Evolutionary conservation across 75 land plant genomes (phyloP).

Genomic region (Picea sitchensis): DNA sequence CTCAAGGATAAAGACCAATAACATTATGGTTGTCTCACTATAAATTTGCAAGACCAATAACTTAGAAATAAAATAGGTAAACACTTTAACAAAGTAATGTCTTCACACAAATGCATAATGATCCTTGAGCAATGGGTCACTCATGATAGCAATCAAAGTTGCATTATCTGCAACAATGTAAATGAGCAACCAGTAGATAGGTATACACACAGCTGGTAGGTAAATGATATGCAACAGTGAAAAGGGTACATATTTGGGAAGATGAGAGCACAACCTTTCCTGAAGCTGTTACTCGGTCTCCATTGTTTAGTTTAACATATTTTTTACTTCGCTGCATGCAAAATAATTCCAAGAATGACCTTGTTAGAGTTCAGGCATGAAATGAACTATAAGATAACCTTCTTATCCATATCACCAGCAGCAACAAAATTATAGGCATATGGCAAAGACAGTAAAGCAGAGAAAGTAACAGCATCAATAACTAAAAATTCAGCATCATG

Average conservation of each 20-base stretch:
- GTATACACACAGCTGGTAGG: no score
- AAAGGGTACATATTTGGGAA: not conserved
- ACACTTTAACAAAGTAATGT: not conserved
- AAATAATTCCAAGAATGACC: slow-evolving; percentile 10
- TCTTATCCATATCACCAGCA: not conserved
- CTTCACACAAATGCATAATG: not conserved
- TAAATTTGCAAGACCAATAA: not conserved
- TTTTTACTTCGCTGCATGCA: slow-evolving; percentile 83
- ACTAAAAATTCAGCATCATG: not conserved
- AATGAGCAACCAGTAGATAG: no score
- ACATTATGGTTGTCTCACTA: no score
- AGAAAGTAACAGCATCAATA: not conserved
- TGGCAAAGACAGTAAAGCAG: not conserved
- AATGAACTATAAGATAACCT: not conserved
- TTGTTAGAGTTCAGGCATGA: not conserved
- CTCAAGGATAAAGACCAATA: no score
- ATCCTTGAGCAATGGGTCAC: not conserved
- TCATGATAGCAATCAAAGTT: not conserved
- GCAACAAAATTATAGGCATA: not conserved
- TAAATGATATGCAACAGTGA: not conserved
- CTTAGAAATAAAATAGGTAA: not conserved
- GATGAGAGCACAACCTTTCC: slow-evolving; percentile 66
- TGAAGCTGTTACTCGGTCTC: slow-evolving; percentile 87
- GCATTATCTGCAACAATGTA: no score
- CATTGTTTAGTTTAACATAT: slow-evolving; percentile 86